phyloP scores from a whole-genome alignment of 2,329 filamentous ascomycete genomes.

The Calonectria pseudoturangicola region DNA sequence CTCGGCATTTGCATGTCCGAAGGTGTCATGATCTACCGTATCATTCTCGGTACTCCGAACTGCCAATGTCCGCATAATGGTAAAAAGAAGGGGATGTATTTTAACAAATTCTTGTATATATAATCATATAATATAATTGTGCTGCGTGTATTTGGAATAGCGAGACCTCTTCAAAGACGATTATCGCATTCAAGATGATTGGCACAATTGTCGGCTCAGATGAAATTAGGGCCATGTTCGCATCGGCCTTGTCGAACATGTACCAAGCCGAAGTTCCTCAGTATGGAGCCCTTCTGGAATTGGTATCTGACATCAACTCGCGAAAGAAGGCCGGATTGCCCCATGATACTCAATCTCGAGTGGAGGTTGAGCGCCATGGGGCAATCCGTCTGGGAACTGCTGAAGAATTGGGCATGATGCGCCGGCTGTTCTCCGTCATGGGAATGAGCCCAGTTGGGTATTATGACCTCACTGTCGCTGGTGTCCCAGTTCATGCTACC shows the following conservation, averaged over 20 bases:
- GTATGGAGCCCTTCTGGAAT: neutral
- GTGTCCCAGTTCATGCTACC: neutral
- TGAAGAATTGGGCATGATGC: neutral
- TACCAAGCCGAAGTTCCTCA: neutral
- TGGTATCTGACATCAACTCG: neutral
- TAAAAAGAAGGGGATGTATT: neutral
- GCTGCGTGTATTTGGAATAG: neutral
- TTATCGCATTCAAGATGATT: neutral
- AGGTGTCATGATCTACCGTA: neutral
- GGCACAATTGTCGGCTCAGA: neutral
- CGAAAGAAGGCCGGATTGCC: neutral
- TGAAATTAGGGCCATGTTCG: neutral
- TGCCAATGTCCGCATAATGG: neutral
- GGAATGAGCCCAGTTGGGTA: neutral
- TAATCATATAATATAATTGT: neutral
- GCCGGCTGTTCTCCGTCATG: neutral
- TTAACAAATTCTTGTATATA: no score
- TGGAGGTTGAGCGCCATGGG: neutral
- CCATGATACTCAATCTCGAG: neutral
- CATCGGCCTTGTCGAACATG: neutral
- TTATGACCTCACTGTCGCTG: neutral
- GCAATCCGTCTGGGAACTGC: neutral
- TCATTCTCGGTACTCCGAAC: neutral
- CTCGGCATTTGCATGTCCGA: neutral
- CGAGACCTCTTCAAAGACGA: neutral